Conservation (phyloP, 768 basidiomycete genomes). For the Exidia glandulosa region DNA sequence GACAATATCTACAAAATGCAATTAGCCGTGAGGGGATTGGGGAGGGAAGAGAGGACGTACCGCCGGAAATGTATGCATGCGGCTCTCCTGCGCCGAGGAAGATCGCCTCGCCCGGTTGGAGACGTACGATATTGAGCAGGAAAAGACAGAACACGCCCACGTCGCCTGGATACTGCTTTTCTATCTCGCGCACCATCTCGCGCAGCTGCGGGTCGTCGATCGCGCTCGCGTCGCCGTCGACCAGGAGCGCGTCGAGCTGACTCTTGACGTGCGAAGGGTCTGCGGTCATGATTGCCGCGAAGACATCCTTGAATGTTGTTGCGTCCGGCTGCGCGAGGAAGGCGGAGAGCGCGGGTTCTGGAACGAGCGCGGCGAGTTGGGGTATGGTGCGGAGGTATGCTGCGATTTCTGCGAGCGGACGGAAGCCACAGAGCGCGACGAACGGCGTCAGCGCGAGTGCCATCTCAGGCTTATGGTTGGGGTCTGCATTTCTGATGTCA, state of each 20-base stretch:
- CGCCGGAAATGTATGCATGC: constrained; percentile 91
- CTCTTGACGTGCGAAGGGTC: constrained; percentile 36
- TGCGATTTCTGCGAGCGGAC: constrained; percentile 65
- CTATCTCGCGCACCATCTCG: constrained; percentile 46
- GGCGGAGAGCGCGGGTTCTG: constrained; percentile 34
- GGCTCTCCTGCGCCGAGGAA: constrained; percentile 95
- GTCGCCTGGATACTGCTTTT: constrained; percentile 77
- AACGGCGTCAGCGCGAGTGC: constrained; percentile 92
- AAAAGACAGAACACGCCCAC: constrained; percentile 90
- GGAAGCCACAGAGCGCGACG: constrained; percentile 85
- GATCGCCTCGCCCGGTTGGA: constrained; percentile 80
- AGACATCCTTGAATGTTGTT: constrained; percentile 57
- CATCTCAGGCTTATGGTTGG: constrained; percentile 99
- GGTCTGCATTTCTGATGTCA: constrained; percentile 36
- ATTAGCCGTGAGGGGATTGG: not conserved
- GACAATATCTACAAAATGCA: constrained; percentile 63
- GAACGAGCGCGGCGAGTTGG: constrained; percentile 67
- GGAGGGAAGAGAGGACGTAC: constrained; percentile 25
- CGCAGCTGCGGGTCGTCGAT: constrained; percentile 32
- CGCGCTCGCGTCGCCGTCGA: constrained; percentile 44
- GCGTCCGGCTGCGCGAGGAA: constrained; percentile 49
- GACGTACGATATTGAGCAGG: constrained; percentile 72
- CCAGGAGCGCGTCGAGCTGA: constrained; percentile 47
- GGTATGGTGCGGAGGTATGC: constrained; percentile 54
- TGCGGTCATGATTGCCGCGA: constrained; percentile 80